Evolutionary conservation across 1,139 yeast species (phyloP).

Genomic region (Saccharomyces hybrid): DNA sequence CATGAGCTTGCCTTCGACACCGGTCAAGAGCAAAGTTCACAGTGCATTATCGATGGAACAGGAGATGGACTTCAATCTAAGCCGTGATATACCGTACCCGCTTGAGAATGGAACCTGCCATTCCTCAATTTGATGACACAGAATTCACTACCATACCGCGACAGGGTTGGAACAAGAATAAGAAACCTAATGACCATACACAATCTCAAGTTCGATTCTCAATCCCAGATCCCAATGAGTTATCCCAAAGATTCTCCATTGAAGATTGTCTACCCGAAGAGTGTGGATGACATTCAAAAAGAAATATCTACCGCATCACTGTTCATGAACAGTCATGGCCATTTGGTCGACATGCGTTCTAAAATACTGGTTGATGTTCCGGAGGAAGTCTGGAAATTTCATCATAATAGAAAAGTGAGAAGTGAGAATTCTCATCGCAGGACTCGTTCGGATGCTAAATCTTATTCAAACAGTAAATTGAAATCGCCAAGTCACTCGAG

Average conservation of each 20-base stretch:
- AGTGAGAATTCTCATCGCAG: background rate
- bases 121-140: background rate
- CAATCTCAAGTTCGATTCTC: conserved; percentile 16
- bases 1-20: background rate
- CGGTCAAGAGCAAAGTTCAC: background rate
- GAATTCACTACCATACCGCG: background rate
- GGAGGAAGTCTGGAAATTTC: conserved; percentile 26
- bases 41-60: background rate
- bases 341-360: conserved; percentile 28
- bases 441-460: background rate
- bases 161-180: background rate
- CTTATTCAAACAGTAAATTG: background rate
- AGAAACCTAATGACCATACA: background rate
- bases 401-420: conserved; percentile 6
- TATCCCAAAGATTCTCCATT: conserved; percentile 9
- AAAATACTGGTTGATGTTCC: conserved; percentile 29
- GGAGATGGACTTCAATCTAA: background rate
- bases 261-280: conserved; percentile 16
- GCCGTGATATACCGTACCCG: background rate
- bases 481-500: conserved; percentile 8
- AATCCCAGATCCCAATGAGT: conserved; percentile 9
- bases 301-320: background rate
- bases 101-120: background rate
- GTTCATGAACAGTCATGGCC: conserved; percentile 10
- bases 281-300: conserved; percentile 6